Conservation (phyloP, 345 rosid genomes). For the Hibiscus tridactylites region DNA sequence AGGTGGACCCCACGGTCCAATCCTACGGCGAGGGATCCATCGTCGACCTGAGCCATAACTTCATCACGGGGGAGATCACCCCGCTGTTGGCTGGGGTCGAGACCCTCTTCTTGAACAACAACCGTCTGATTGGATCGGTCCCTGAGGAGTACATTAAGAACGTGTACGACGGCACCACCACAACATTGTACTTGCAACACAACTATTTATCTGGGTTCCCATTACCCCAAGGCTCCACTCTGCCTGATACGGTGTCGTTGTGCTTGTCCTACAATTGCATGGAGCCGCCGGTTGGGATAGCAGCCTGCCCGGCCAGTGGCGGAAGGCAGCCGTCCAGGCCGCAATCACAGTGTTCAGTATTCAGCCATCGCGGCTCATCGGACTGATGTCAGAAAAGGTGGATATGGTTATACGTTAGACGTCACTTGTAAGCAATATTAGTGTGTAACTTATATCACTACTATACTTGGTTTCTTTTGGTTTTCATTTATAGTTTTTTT, state of each 20-base stretch:
- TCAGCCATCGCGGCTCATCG: conserved; percentile 25
- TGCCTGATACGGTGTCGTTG: conserved; percentile 53
- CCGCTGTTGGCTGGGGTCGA: conserved; percentile 50
- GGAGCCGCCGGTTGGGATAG: conserved; percentile 46
- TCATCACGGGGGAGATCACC: conserved; percentile 46
- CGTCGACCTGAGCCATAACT: conserved; percentile 73
- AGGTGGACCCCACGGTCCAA: conserved; percentile 6
- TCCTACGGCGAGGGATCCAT: conserved; percentile 48
- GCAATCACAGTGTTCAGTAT: conserved; percentile 44
- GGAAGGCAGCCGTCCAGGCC: conserved; percentile 54
- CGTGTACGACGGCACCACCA: conserved; percentile 37
- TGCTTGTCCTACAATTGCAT: conserved; percentile 85
- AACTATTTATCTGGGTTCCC: conserved; percentile 60
- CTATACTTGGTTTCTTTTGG: neutral
- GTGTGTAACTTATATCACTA: neutral
- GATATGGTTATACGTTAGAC: neutral
- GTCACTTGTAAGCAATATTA: neutral
- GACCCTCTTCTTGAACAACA: conserved; percentile 57
- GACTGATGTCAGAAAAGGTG: conserved; percentile 10
- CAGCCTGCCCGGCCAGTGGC: conserved; percentile 50
- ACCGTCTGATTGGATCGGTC: conserved; percentile 51
- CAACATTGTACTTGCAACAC: conserved; percentile 65
- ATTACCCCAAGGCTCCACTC: conserved; percentile 22
- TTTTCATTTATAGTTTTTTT: neutral
- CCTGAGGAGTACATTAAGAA: conserved; percentile 53